Conservation (phyloP, 495 filamentous ascomycete genomes). For the Pyronema domesticum region DNA sequence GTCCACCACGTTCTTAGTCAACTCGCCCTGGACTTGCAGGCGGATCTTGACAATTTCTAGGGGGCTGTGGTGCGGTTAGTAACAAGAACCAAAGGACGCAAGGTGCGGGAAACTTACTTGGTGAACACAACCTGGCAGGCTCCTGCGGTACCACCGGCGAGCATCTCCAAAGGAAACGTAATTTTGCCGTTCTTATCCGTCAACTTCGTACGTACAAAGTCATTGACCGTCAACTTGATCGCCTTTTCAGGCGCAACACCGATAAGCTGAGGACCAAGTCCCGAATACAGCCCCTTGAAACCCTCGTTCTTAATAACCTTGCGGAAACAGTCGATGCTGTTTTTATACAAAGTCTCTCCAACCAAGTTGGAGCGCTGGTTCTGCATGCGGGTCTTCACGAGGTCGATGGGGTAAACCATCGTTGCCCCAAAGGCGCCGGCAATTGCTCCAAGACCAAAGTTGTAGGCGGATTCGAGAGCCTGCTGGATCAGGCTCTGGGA, state of each 20-base stretch:
- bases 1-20: slow-evolving; percentile 72
- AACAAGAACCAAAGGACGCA: not conserved
- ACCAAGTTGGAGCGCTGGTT: slow-evolving; percentile 72
- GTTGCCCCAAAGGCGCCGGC: slow-evolving; percentile 96
- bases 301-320: slow-evolving; percentile 92
- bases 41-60: slow-evolving; percentile 98
- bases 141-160: slow-evolving; percentile 81
- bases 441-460: slow-evolving; percentile 71
- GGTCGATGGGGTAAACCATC: slow-evolving; percentile 96
- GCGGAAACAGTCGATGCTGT: slow-evolving; percentile 78
- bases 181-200: slow-evolving; percentile 62
- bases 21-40: slow-evolving; percentile 90
- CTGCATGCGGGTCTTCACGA: slow-evolving; percentile 98
- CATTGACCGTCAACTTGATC: slow-evolving; percentile 96
- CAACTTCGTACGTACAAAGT: slow-evolving; percentile 62
- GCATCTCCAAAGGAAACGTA: slow-evolving; percentile 48
- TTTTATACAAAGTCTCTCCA: slow-evolving; percentile 82
- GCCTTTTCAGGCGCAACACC: slow-evolving; percentile 97
- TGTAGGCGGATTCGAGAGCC: slow-evolving; percentile 63
- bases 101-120: slow-evolving; percentile 31
- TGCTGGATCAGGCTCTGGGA: slow-evolving; percentile 26
- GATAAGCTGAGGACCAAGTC: slow-evolving; percentile 83
- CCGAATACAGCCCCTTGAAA: slow-evolving; percentile 74
- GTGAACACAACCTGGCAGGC: slow-evolving; percentile 67
- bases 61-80: slow-evolving; percentile 54